Percentiles rank a stretch among this genome's conserved stretches.
Conservation (phyloP, 2,329 filamentous ascomycete species). For the Akanthomyces uredinophilus region DNA sequence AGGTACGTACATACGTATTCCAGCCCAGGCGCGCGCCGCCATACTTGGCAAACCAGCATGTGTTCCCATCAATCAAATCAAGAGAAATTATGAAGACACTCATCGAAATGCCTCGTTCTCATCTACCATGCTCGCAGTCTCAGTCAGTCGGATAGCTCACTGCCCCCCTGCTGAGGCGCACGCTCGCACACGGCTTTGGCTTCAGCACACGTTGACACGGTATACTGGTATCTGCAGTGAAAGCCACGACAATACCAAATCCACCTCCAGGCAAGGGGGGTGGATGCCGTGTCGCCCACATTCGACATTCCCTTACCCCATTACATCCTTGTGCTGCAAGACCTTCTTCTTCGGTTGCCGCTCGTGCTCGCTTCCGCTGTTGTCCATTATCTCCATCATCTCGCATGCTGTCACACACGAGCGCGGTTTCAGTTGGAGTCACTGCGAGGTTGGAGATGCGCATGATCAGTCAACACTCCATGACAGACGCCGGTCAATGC, state of each 20-base stretch:
- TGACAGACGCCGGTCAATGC: background rate
- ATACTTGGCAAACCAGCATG: slow-evolving; percentile 1
- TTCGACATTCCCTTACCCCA: background rate
- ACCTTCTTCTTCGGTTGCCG: no score
- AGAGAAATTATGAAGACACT: no score
- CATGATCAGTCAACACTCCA: background rate
- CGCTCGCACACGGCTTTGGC: background rate
- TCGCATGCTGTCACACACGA: background rate
- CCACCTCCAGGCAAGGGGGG: background rate
- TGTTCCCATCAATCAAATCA: no score
- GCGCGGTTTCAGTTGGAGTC: background rate
- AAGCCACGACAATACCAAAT: slow-evolving; percentile 9
- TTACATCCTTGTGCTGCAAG: background rate
- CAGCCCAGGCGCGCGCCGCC: background rate
- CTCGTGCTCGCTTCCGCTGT: background rate
- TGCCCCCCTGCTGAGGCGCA: background rate
- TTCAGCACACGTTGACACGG: background rate
- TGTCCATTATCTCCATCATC: background rate
- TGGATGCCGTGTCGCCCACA: background rate
- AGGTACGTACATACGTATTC: background rate
- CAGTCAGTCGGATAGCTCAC: background rate
- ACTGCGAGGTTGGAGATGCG: background rate
- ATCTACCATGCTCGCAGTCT: background rate
- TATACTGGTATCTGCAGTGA: background rate
- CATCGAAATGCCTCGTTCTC: no score